These are phyloP conservation scores for Claviceps humidiphila DNA, from an alignment of 2,329 filamentous ascomycete genomes.

Conservation along the genomic window DNA sequence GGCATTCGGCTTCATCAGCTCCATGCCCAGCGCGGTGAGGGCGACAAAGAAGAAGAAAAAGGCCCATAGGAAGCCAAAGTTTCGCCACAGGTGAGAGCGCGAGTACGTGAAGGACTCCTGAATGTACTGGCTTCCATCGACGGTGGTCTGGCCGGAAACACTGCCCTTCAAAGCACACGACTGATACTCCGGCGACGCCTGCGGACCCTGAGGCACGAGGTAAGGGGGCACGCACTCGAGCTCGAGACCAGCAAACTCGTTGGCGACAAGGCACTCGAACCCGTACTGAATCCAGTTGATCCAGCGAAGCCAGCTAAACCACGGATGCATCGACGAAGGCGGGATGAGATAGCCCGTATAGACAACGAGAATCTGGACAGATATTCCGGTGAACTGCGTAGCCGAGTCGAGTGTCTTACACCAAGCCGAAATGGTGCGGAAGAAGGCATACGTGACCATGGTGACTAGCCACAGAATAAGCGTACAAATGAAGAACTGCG, in stretches of 20 bases:
- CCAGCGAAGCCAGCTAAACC: slow-evolving; percentile 60
- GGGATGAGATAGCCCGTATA: slow-evolving; percentile 56
- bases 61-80: slow-evolving; percentile 65
- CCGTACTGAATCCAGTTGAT: slow-evolving; percentile 55
- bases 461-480: slow-evolving; percentile 47
- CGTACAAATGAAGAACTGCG: slow-evolving; percentile 53
- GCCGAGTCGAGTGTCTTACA: slow-evolving; percentile 51
- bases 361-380: slow-evolving; percentile 51
- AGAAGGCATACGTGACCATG: slow-evolving; percentile 44
- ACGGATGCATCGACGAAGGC: slow-evolving; percentile 37
- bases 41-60: slow-evolving; percentile 63
- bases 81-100: slow-evolving; percentile 53
- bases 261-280: slow-evolving; percentile 54
- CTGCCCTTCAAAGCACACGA: slow-evolving; percentile 39
- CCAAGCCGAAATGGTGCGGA: slow-evolving; percentile 43
- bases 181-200: slow-evolving; percentile 24
- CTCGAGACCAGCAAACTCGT: slow-evolving; percentile 43
- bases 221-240: slow-evolving; percentile 47
- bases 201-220: slow-evolving; percentile 37
- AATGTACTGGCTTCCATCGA: slow-evolving; percentile 45
- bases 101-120: slow-evolving; percentile 39
- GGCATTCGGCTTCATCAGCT: slow-evolving; percentile 48
- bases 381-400: slow-evolving; percentile 41
- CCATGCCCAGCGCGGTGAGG: slow-evolving; percentile 57
- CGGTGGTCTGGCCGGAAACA: slow-evolving; percentile 29